Evolutionary conservation across 805 yeast species (phyloP), one percentile per base, ranked within the genome.

Genomic region (Jamesozyma spencerorum): DNA sequence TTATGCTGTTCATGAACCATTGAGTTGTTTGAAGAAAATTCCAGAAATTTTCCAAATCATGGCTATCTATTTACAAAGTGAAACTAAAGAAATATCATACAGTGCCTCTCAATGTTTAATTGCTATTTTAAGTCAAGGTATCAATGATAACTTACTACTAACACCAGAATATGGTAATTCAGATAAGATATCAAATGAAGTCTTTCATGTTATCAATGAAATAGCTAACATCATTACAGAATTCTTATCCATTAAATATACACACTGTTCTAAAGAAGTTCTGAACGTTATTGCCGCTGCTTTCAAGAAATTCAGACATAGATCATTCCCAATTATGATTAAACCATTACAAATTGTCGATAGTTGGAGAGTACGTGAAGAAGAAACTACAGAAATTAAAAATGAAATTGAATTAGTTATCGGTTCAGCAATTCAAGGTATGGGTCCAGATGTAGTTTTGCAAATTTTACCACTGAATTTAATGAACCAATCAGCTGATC

Each of bases 61-160:
- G 37, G 62, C 78, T 2, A 67, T 64, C n/a, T 92, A 79, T 58
- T 72, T 90, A 51, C 61, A 72, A 4, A 76, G 94, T 31, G 86
- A 84, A 31, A 63, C 70, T 10, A 66, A 72, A 17, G 79, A 76
- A 42, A 77, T 90, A 24, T 75, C 75, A 43, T 70, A 70, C 29
- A 83, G 94, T 42, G 92, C 94, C 6, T 73, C 95, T 3, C 94
- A 87, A 63, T 86, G 97, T 59, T 65, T 86, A 39, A 81, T 85
- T 46, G 92, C 96, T 0, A 68, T 86, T 14, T 56, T 83, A n/a
- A 63, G 77, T 14, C 80, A 83, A 44, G 72, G 80, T 26, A 69
- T 88, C 24, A 77, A 82, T 12, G 83, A 77, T 44, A 64, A 72
- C 11, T 62, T 66, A 33, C 65, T 88, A 36, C 62, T 83, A 38